A percentile compares a stretch with the other conserved stretches of the same genome.
These are phyloP conservation scores for Stachybotrys echinatus DNA, from an alignment of 2,329 filamentous ascomycete genomes.

Conservation along the genomic window DNA sequence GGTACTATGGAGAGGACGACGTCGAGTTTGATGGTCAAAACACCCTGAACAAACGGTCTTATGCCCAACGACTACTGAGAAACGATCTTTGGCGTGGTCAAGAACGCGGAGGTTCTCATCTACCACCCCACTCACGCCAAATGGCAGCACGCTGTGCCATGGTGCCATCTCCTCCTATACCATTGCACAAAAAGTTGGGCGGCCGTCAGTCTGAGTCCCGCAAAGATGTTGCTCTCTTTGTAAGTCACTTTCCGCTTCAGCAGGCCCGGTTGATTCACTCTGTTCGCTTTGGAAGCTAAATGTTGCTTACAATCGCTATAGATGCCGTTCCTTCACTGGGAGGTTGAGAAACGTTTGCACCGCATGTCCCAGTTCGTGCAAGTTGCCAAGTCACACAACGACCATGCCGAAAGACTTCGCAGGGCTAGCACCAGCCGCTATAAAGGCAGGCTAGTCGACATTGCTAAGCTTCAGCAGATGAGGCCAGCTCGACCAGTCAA, in stretches of 20 bases:
- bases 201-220: conserved; percentile 1
- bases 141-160: conserved; percentile 9
- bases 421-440: conserved; percentile 7
- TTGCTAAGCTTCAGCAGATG: conserved; percentile 5
- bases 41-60: conserved; percentile 7
- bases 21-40: conserved; percentile 8
- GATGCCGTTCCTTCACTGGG: conserved; percentile 14
- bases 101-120: conserved; percentile 7
- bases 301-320: neutral
- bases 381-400: conserved; percentile 9
- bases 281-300: neutral
- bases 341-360: conserved; percentile 11
- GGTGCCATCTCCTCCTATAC: conserved; percentile 8
- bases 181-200: neutral
- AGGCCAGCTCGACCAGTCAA: conserved; percentile 2
- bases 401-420: conserved; percentile 5
- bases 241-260: neutral
- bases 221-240: conserved; percentile 10
- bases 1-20: conserved; percentile 13
- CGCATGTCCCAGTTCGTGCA: conserved; percentile 12
- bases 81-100: conserved; percentile 13
- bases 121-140: conserved; percentile 10
- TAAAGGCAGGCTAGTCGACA: conserved; percentile 5
- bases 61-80: conserved; percentile 11
- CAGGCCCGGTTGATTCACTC: neutral